These are phyloP conservation scores for Ophiocordyceps australis DNA, from an alignment of 2,329 filamentous ascomycete species.

Conservation along the genomic window DNA sequence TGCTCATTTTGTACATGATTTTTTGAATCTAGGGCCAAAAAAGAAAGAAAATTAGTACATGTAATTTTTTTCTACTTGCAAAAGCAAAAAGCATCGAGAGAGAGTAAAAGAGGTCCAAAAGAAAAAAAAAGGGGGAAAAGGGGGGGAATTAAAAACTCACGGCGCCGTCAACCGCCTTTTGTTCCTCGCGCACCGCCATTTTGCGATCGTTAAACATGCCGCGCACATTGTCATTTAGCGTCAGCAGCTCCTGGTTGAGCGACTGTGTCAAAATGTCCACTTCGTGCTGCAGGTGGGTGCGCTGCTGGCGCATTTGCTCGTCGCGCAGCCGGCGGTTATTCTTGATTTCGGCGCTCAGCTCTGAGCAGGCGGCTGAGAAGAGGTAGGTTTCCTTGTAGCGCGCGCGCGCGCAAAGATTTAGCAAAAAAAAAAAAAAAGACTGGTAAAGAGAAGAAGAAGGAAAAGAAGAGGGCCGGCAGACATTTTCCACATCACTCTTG, in stretches of 20 bases:
- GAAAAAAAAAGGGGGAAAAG: too few species aligned
- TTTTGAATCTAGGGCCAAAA: slow-evolving; percentile 65
- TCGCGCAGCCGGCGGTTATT: slow-evolving; percentile 60
- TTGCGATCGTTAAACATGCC: slow-evolving; percentile 93
- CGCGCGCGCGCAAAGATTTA: background rate
- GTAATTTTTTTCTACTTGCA: too few species aligned
- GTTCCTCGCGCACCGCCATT: slow-evolving; percentile 78
- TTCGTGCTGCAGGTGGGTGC: slow-evolving; percentile 80
- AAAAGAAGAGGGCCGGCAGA: slow-evolving; percentile 4
- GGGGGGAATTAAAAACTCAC: too few species aligned
- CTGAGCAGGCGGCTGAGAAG: slow-evolving; percentile 84
- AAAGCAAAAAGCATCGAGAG: too few species aligned
- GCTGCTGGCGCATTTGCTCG: slow-evolving; percentile 66
- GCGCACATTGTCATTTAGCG: slow-evolving; percentile 77
- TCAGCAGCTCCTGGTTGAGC: slow-evolving; percentile 65
- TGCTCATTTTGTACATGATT: slow-evolving; percentile 91
- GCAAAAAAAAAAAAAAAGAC: background rate
- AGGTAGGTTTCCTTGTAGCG: slow-evolving; percentile 57
- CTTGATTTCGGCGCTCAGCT: slow-evolving; percentile 72
- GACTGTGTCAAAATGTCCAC: slow-evolving; percentile 82
- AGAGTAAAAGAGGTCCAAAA: too few species aligned
- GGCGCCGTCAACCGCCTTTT: slow-evolving; percentile 66
- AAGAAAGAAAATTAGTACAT: too few species aligned
- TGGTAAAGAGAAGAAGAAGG: background rate
- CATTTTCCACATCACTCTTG: slow-evolving; percentile 85